phyloP scores from a whole-genome alignment of 176 grass and related monocot species.

The Zea mays region DNA sequence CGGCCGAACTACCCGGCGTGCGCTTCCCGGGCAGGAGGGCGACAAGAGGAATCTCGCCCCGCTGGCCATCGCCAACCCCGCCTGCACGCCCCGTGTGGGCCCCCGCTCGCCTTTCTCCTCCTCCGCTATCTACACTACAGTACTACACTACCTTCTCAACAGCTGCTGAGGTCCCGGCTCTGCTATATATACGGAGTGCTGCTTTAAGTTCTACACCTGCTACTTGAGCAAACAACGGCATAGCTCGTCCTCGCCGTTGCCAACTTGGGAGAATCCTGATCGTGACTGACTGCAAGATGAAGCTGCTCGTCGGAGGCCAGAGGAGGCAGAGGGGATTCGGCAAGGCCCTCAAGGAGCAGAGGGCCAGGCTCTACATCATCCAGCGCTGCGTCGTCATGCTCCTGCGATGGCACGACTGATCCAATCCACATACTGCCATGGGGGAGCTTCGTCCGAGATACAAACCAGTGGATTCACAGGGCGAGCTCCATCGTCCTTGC shows the following conservation, averaged over 20 bases:
- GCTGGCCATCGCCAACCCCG: slow-evolving; percentile 36
- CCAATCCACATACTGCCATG: background rate
- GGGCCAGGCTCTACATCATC: slow-evolving; percentile 57
- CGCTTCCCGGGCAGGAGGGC: background rate
- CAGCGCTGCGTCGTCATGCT: slow-evolving; percentile 65
- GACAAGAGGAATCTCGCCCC: slow-evolving; percentile 41
- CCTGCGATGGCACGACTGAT: slow-evolving; percentile 49
- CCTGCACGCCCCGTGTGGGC: slow-evolving; percentile 33
- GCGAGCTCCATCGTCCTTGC: background rate
- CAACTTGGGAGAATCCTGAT: background rate
- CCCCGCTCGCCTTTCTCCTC: background rate
- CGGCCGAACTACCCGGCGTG: slow-evolving; percentile 26
- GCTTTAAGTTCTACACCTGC: background rate
- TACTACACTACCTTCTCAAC: too few species aligned
- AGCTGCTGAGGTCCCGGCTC: background rate
- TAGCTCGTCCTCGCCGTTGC: background rate
- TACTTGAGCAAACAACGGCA: background rate
- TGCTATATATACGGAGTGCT: slow-evolving; percentile 23
- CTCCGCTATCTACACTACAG: background rate
- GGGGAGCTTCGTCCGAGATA: background rate
- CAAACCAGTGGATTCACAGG: background rate
- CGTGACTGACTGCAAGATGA: slow-evolving; percentile 24
- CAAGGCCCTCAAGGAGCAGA: slow-evolving; percentile 48
- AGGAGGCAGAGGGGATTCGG: slow-evolving; percentile 46
- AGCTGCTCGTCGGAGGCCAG: slow-evolving; percentile 48